phyloP scores from a whole-genome alignment of 2,329 filamentous ascomycete species.

The Xylaria hypoxylon region DNA sequence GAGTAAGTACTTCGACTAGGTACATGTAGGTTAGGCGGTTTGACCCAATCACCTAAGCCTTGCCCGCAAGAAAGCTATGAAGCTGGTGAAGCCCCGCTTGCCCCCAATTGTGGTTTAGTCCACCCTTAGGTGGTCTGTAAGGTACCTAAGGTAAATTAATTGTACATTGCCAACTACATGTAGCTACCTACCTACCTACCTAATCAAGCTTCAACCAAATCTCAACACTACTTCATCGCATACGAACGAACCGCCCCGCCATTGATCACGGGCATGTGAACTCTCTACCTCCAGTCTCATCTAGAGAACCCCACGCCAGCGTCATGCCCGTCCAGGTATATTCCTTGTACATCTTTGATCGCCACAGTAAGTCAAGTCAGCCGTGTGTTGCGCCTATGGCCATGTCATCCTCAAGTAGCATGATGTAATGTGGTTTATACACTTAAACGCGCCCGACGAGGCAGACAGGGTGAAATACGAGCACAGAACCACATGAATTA shows the following conservation, averaged over 20 bases:
- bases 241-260: slow-evolving; percentile 1
- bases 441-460: slow-evolving; percentile 11
- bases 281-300: slow-evolving; percentile 40
- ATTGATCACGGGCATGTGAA: slow-evolving; percentile 46
- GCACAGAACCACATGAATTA: slow-evolving; percentile 5
- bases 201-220: slow-evolving; percentile 10
- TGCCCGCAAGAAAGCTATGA: too few relatives aligned
- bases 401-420: slow-evolving; percentile 9
- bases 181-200: not conserved
- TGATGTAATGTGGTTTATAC: slow-evolving; percentile 4
- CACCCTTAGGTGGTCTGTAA: too few relatives aligned
- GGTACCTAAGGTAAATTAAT: too few relatives aligned
- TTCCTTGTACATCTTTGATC: slow-evolving; percentile 98
- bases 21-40: too few relatives aligned
- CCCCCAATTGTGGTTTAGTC: too few relatives aligned
- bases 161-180: not conserved
- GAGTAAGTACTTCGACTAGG: too few relatives aligned
- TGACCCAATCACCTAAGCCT: too few relatives aligned
- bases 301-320: slow-evolving; percentile 38
- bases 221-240: slow-evolving; percentile 17
- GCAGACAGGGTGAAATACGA: slow-evolving; percentile 22
- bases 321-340: slow-evolving; percentile 84
- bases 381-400: slow-evolving; percentile 33
- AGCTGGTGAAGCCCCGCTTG: too few relatives aligned
- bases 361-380: slow-evolving; percentile 78